A percentile compares a stretch with the other conserved stretches of the same genome.
Conservation (phyloP, 2,329 filamentous ascomycete genomes). For the Fusarium devonianum region DNA sequence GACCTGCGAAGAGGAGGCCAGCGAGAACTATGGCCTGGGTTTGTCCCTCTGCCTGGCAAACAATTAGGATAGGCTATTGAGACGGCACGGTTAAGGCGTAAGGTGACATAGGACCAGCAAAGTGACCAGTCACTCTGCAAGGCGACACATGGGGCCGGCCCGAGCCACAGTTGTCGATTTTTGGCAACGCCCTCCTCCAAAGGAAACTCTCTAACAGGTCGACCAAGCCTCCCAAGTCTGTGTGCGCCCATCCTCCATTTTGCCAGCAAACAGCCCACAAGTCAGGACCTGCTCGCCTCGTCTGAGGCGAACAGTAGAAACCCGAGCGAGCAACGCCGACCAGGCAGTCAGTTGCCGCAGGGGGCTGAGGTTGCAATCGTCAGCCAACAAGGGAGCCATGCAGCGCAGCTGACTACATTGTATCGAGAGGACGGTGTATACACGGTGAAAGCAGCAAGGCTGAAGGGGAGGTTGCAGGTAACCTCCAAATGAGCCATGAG, state of each 20-base stretch:
- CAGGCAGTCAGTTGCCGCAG: too few relatives aligned
- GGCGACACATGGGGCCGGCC: constrained; percentile 42
- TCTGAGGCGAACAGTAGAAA: too few relatives aligned
- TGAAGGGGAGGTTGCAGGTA: constrained; percentile 20
- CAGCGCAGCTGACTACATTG: constrained; percentile 30
- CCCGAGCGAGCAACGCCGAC: too few relatives aligned
- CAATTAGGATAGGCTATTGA: constrained; percentile 11
- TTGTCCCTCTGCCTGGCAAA: constrained; percentile 19
- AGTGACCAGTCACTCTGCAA: constrained; percentile 39
- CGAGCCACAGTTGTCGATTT: constrained; percentile 35
- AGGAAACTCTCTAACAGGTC: constrained; percentile 14
- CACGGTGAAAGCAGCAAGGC: constrained; percentile 31
- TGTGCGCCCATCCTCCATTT: constrained; percentile 20
- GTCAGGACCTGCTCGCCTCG: too few relatives aligned
- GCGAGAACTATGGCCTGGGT: constrained; percentile 8
- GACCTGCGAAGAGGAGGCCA: constrained; percentile 6
- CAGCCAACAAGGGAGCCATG: constrained; percentile 33
- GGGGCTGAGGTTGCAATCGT: constrained; percentile 28
- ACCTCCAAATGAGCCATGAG: constrained; percentile 11
- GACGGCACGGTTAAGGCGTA: constrained; percentile 21
- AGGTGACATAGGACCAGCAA: constrained; percentile 27
- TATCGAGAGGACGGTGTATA: constrained; percentile 30
- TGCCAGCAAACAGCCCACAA: too few relatives aligned
- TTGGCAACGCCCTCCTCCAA: constrained; percentile 9
- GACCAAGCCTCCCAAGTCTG: too few relatives aligned